Evolutionary conservation across 1,284 basidiomycete genomes (phyloP).

Genomic region (Cryptococcus deneoformans): DNA sequence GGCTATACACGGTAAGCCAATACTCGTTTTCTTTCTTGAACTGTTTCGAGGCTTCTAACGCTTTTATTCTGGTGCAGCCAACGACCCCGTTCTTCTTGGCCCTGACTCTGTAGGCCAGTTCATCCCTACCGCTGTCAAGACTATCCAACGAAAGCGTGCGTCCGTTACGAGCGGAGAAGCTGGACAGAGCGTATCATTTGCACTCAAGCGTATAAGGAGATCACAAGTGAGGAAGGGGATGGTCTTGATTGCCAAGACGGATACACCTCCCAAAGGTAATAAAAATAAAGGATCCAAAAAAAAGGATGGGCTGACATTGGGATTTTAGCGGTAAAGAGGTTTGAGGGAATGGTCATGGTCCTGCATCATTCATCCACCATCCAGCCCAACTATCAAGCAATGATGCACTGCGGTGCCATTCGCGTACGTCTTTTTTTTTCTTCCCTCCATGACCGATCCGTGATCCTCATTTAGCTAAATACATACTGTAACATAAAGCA

Average conservation of each 20-base stretch:
- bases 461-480: too few relatives aligned
- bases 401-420: constrained; percentile 42
- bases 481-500: constrained; percentile 54
- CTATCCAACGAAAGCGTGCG: constrained; percentile 91
- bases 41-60: not conserved
- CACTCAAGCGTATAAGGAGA: constrained; percentile 83
- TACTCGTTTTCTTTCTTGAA: too few relatives aligned
- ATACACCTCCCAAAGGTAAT: constrained; percentile 72
- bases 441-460: not conserved
- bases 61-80: too few relatives aligned
- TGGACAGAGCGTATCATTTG: constrained; percentile 91
- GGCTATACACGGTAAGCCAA: constrained; percentile 55
- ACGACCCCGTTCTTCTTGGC: constrained; percentile 80
- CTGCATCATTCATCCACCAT: constrained; percentile 85
- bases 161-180: constrained; percentile 82
- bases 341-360: constrained; percentile 45
- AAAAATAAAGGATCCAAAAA: too few relatives aligned
- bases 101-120: constrained; percentile 94
- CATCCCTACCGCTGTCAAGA: constrained; percentile 75
- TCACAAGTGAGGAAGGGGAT: constrained; percentile 88
- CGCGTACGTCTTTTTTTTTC: constrained; percentile 19
- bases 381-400: constrained; percentile 81
- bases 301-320: too few relatives aligned
- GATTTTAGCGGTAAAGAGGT: constrained; percentile 25
- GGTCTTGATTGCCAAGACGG: constrained; percentile 80